These are phyloP conservation scores for Filosporella fistucella DNA, from an alignment of 495 filamentous ascomycete species.

Conservation along the genomic window DNA sequence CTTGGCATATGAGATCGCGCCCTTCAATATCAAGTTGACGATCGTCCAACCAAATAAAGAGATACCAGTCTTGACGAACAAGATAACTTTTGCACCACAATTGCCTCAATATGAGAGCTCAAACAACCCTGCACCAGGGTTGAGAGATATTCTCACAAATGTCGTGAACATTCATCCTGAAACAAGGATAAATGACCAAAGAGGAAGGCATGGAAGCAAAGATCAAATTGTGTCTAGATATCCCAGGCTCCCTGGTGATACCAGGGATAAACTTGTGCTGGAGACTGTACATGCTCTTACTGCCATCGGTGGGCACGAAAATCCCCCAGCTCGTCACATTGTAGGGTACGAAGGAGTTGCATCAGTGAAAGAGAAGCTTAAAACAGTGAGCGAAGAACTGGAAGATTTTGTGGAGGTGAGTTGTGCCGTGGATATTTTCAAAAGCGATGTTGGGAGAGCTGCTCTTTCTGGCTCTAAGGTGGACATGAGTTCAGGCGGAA, in stretches of 20 bases:
- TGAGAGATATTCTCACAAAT: conserved; percentile 74
- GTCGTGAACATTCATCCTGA: conserved; percentile 56
- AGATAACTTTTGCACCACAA: conserved; percentile 75
- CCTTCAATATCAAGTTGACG: conserved; percentile 94
- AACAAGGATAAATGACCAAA: conserved; percentile 32
- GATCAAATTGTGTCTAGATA: conserved; percentile 65
- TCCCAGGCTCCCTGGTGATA: conserved; percentile 58
- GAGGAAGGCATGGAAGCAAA: conserved; percentile 16
- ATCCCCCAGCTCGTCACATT: conserved; percentile 90
- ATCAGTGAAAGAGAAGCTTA: conserved; percentile 91
- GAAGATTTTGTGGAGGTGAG: conserved; percentile 95
- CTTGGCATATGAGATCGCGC: conserved; percentile 92
- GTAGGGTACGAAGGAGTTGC: conserved; percentile 87
- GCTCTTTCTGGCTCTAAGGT: conserved; percentile 12
- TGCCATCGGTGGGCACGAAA: conserved; percentile 90
- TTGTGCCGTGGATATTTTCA: conserved; percentile 33
- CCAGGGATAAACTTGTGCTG: conserved; percentile 65
- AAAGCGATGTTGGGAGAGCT: conserved; percentile 21
- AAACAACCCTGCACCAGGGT: conserved; percentile 71
- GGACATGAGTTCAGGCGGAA: no score
- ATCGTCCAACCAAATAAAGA: conserved; percentile 88
- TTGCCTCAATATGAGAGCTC: conserved; percentile 67
- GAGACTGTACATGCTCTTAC: conserved; percentile 92
- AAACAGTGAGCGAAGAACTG: conserved; percentile 91
- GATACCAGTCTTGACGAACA: conserved; percentile 78